phyloP scores from a whole-genome alignment of 108 stramenopile species.

The Licmophora abbreviata region DNA sequence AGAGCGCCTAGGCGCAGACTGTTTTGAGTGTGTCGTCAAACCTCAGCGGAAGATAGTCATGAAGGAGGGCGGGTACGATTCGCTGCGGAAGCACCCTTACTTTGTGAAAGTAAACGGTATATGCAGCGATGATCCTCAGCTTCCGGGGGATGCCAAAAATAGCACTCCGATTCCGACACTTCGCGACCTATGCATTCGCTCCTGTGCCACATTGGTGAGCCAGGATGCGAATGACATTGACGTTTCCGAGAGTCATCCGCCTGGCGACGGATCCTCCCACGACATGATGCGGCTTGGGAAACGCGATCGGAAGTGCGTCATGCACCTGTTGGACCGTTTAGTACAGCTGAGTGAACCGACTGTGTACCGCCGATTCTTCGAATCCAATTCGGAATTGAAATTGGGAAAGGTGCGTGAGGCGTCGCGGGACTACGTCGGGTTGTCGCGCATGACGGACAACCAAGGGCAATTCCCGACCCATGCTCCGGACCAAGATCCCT shows the following conservation, averaged over 20 bases:
- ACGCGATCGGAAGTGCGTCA: slow-evolving; percentile 47
- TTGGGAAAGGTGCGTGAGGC: slow-evolving; percentile 45
- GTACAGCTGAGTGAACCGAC: slow-evolving; percentile 61
- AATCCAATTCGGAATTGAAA: slow-evolving; percentile 33
- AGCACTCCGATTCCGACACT: slow-evolving; percentile 56
- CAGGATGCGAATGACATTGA: slow-evolving; percentile 53
- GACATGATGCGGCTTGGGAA: slow-evolving; percentile 52
- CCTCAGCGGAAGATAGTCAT: slow-evolving; percentile 7
- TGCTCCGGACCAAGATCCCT: slow-evolving; percentile 35
- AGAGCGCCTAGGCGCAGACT: slow-evolving; percentile 67
- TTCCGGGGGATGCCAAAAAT: slow-evolving; percentile 11
- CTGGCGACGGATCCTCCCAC: slow-evolving; percentile 58
- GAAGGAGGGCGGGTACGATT: slow-evolving; percentile 24
- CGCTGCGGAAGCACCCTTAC: slow-evolving; percentile 48
- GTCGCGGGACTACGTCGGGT: slow-evolving; percentile 62
- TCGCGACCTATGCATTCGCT: slow-evolving; percentile 68
- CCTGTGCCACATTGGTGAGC: slow-evolving; percentile 56
- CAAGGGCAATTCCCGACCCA: slow-evolving; percentile 59
- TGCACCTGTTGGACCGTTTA: slow-evolving; percentile 67
- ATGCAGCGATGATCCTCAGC: slow-evolving; percentile 12
- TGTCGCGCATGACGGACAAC: slow-evolving; percentile 78
- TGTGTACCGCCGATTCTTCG: slow-evolving; percentile 70
- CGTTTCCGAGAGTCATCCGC: slow-evolving; percentile 60
- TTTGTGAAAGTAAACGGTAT: slow-evolving; percentile 15
- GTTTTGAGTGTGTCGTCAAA: slow-evolving; percentile 31